Conservation (phyloP, 2,329 filamentous ascomycete species). For the Trichoderma breve region DNA sequence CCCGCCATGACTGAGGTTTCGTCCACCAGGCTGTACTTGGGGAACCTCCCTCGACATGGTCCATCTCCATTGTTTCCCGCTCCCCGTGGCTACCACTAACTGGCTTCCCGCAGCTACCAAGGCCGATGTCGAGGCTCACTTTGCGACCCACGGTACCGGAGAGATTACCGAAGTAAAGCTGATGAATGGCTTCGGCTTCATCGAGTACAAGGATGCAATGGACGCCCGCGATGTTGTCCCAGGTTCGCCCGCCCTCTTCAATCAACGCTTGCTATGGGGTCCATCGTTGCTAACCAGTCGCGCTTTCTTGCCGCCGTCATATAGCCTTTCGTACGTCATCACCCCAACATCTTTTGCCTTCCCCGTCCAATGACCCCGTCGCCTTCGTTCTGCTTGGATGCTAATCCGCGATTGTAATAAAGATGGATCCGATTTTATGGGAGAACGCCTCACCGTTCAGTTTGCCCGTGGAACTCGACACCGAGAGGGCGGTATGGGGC, state of each 20-base stretch:
- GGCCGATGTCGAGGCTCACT: slow-evolving; percentile 93
- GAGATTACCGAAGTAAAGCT: slow-evolving; percentile 99
- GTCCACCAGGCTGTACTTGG: slow-evolving; percentile 91
- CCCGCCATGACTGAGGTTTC: slow-evolving; percentile 81
- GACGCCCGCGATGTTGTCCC: slow-evolving; percentile 98
- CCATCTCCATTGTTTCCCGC: slow-evolving; percentile 37
- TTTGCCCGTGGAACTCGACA: slow-evolving; percentile 84
- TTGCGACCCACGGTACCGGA: slow-evolving; percentile 91
- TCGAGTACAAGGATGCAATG: slow-evolving; percentile 98
- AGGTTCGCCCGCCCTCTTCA: slow-evolving; percentile 58
- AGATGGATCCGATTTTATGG: slow-evolving; percentile 99
- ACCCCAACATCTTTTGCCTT: slow-evolving; percentile 10
- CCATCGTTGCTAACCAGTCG: slow-evolving; percentile 24
- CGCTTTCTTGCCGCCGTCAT: slow-evolving; percentile 23
- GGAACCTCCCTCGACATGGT: slow-evolving; percentile 96
- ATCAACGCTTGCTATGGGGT: neutral
- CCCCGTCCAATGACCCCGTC: slow-evolving; percentile 12
- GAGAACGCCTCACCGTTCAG: slow-evolving; percentile 94
- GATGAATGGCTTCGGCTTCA: slow-evolving; percentile 99
- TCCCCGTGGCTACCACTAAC: slow-evolving; percentile 43
- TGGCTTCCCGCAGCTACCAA: slow-evolving; percentile 73
- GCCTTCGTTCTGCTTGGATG: slow-evolving; percentile 5
- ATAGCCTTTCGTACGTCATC: slow-evolving; percentile 61
- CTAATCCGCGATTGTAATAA: slow-evolving; percentile 23
- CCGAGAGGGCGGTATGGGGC: slow-evolving; percentile 43